Percentiles rank a stretch among this genome's conserved stretches.
These are phyloP conservation scores for Benincasa hispida DNA, from an alignment of 306 rosid species.

Conservation along the genomic window DNA sequence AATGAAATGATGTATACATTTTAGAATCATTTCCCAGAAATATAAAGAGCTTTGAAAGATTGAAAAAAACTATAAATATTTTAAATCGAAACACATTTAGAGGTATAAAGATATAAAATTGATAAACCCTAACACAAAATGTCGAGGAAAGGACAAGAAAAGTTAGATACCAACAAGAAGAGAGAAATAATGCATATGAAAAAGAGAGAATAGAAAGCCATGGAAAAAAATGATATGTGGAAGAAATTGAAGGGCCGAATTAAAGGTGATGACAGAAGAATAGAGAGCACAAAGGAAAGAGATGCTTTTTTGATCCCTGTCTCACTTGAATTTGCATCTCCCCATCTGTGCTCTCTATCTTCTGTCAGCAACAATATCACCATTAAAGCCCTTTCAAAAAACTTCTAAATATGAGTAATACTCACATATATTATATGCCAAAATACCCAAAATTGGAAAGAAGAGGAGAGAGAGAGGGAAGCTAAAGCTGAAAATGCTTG, in stretches of 20 bases:
- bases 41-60: too few relatives aligned
- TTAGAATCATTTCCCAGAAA: too few relatives aligned
- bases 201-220: background rate
- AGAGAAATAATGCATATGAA: background rate
- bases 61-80: too few relatives aligned
- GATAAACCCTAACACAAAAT: too few relatives aligned
- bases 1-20: too few relatives aligned
- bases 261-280: slow-evolving; percentile 53
- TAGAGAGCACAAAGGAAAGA: slow-evolving; percentile 82
- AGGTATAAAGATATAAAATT: too few relatives aligned
- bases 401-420: too few relatives aligned
- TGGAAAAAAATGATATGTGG: background rate
- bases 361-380: background rate
- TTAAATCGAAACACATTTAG: too few relatives aligned
- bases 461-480: background rate
- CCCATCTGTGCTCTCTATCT: slow-evolving; percentile 10
- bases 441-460: background rate
- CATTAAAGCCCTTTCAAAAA: background rate
- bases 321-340: background rate
- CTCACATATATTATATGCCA: background rate
- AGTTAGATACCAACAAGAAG: background rate
- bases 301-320: slow-evolving; percentile 15
- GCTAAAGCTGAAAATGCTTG: too few relatives aligned
- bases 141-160: too few relatives aligned
- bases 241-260: slow-evolving; percentile 7